Conservation (phyloP, 805 yeast species). For the Sugiyamaella mastotermitis region DNA sequence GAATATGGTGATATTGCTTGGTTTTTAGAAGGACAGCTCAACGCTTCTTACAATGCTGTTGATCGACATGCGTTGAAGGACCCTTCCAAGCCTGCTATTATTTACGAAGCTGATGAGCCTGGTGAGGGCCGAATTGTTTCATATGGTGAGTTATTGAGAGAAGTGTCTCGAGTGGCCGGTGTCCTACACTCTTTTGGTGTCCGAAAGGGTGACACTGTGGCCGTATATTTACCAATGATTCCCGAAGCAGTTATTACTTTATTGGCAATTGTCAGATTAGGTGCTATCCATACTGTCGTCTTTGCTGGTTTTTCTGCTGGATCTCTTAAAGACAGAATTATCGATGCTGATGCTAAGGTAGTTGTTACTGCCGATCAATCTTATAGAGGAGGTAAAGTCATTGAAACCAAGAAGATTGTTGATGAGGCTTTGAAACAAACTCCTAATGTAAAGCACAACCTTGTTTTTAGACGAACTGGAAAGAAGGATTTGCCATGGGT, state of each 20-base stretch:
- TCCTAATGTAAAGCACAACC: slow-evolving; percentile 66
- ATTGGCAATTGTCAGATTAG: slow-evolving; percentile 87
- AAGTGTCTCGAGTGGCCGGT: slow-evolving; percentile 83
- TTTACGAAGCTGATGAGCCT: slow-evolving; percentile 94
- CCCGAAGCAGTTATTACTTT: slow-evolving; percentile 94
- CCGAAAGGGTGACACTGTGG: slow-evolving; percentile 90
- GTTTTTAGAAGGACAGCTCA: slow-evolving; percentile 89
- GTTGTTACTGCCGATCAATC: slow-evolving; percentile 94
- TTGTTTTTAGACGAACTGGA: slow-evolving; percentile 86
- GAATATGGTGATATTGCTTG: slow-evolving; percentile 79
- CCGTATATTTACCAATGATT: slow-evolving; percentile 95
- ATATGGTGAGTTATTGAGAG: slow-evolving; percentile 76
- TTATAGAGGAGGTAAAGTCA: slow-evolving; percentile 89
- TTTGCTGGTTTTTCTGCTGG: slow-evolving; percentile 96
- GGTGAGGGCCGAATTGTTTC: slow-evolving; percentile 66
- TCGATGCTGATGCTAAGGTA: slow-evolving; percentile 77
- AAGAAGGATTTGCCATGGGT: slow-evolving; percentile 58
- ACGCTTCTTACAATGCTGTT: slow-evolving; percentile 89
- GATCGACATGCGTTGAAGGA: slow-evolving; percentile 88
- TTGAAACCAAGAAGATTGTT: slow-evolving; percentile 87
- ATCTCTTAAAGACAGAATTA: slow-evolving; percentile 82
- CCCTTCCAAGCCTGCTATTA: slow-evolving; percentile 63
- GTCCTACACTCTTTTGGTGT: slow-evolving; percentile 81
- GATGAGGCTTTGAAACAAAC: slow-evolving; percentile 83
- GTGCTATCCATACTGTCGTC: slow-evolving; percentile 93